Percentiles rank a stretch among this genome's conserved stretches.
These are phyloP conservation scores for Heliamphora pulchella DNA, from an alignment of 179 eudicot genomes.

Conservation along the genomic window DNA sequence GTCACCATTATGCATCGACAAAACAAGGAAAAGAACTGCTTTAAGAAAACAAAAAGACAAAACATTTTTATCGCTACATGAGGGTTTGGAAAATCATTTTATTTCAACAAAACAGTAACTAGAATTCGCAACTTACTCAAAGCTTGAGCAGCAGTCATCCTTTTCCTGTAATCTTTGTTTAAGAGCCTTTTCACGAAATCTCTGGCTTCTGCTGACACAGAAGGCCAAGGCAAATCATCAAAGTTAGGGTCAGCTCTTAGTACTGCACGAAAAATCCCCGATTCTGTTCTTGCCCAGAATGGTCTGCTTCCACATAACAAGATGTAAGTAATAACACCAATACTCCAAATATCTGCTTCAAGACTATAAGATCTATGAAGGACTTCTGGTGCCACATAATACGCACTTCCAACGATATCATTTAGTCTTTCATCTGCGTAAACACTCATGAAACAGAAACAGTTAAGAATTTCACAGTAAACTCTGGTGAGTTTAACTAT, in stretches of 20 bases:
- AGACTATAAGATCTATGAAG: conserved; percentile 76
- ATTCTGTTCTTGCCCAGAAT: conserved; percentile 94
- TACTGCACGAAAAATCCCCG: conserved; percentile 82
- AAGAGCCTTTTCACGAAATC: conserved; percentile 77
- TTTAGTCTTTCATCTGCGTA: conserved; percentile 72
- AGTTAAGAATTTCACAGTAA: not conserved
- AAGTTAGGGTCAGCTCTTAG: conserved; percentile 81
- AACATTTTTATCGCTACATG: not conserved
- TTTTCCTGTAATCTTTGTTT: conserved; percentile 75
- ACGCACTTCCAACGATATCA: conserved; percentile 91
- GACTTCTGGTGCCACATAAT: conserved; percentile 94
- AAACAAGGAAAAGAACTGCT: not conserved
- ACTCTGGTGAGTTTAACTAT: not conserved
- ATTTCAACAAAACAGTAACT: not conserved
- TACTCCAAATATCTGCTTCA: conserved; percentile 93
- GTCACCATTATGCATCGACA: conserved; percentile 3
- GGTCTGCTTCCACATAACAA: conserved; percentile 87
- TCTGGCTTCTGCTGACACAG: conserved; percentile 61
- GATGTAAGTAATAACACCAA: conserved; percentile 83
- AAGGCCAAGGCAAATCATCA: conserved; percentile 81
- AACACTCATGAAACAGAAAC: not conserved
- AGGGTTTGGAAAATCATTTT: not conserved
- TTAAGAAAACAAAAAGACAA: not conserved
- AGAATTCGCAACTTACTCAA: conserved; percentile 47
- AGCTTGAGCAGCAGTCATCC: conserved; percentile 87